phyloP scores from a whole-genome alignment of 2,329 filamentous ascomycete species.

The Mollisia scopiformis region DNA sequence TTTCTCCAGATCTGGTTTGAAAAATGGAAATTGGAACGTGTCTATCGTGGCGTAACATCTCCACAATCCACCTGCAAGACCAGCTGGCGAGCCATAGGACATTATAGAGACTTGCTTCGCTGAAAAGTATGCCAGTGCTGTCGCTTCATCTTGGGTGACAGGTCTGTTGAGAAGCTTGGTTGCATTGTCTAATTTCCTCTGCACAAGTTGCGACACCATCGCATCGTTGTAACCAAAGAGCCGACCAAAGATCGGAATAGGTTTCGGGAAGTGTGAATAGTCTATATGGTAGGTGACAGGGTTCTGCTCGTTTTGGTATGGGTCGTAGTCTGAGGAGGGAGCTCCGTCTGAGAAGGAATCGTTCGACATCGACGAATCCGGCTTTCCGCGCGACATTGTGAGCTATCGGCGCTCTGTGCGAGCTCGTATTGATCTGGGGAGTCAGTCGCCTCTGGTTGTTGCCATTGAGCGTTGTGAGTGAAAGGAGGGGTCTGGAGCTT shows the following conservation, averaged over 20 bases:
- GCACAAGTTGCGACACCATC: constrained; percentile 6
- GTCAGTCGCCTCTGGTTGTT: background rate
- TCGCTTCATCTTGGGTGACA: constrained; percentile 31
- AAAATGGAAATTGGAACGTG: constrained; percentile 35
- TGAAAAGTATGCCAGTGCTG: constrained; percentile 31
- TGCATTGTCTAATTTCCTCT: constrained; percentile 4
- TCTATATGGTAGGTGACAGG: constrained; percentile 21
- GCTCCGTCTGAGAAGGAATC: constrained; percentile 26
- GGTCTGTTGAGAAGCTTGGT: constrained; percentile 23
- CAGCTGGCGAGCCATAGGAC: constrained; percentile 31
- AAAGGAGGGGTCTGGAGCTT: constrained; percentile 9
- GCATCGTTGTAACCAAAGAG: constrained; percentile 27
- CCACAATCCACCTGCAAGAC: constrained; percentile 29
- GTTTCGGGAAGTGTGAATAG: constrained; percentile 24
- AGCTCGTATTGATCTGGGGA: background rate
- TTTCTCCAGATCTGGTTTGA: constrained; percentile 30
- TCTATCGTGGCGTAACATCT: constrained; percentile 25
- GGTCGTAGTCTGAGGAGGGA: constrained; percentile 32
- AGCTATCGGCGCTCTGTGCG: background rate
- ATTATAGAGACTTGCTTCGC: constrained; percentile 30
- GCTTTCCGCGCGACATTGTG: constrained; percentile 33
- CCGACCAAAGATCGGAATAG: constrained; percentile 29
- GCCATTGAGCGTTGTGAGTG: background rate
- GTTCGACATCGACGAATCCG: constrained; percentile 12
- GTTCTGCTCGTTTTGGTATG: constrained; percentile 21